Evolutionary conservation across 2,329 filamentous ascomycete genomes (phyloP), one percentile per base, ranked within the genome.

Genomic region (Teratosphaeria pseudoeucalypti): DNA sequence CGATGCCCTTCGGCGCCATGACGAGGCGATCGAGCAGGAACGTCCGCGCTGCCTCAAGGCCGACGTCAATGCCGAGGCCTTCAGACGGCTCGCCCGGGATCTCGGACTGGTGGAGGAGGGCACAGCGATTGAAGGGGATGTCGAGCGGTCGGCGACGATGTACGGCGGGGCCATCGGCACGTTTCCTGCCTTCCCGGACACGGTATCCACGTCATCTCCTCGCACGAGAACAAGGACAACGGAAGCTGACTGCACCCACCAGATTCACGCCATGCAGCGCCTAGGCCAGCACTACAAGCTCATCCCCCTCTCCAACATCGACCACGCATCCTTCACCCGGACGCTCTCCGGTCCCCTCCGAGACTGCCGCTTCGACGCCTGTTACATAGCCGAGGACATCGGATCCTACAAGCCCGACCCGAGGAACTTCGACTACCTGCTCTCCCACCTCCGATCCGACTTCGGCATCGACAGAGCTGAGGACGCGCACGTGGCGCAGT

Each of bases 381-480:
- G 88, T 23, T 83, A 87, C 71, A 89, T 86, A 2, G 88, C 88
- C 1, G 77, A 90, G 72, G 82, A 87, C 53, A 83, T 90, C 57
- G 86, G 88, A 1, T 79, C 77, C 6, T 91, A 90, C 71, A 91
- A 91, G 75, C 88, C 88, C 0, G 75, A 81, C 62, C 69, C 73
- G 49, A 70, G 70, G 34, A 90, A 89, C 66, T 91, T 91, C 64
- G 76, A 81, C 59, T 86, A 87, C 67, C 74, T 90, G 72, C 75
- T 89, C 16, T 69, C 71, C 12, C 76, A 79, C 37, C 79, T 82
- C 19, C 73, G 80, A 66, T 65, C 71, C 2, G 79, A 83, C 5
- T 80, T 87, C 57, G 84, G 81, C 0, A 70, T 88, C 0, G 76
- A 79, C 32, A 82, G 81, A 64, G 73, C 74, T 0, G 75, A 84